A percentile compares a stretch with the other conserved stretches of the same genome.
Evolutionary conservation across 2,329 filamentous ascomycete genomes (phyloP).

Genomic region (Trichoderma sp.): DNA sequence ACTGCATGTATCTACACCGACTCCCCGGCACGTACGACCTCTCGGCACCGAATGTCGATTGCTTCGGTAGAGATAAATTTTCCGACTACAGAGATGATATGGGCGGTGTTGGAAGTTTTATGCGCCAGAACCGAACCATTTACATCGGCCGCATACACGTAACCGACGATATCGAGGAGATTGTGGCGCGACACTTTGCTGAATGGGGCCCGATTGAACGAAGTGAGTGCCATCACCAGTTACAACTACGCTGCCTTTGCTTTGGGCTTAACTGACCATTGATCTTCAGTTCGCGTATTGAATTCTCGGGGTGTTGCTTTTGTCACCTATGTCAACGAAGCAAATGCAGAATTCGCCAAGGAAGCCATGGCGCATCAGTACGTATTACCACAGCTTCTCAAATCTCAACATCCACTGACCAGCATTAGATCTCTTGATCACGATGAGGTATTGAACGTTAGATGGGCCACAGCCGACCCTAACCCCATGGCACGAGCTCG

Average conservation of each 20-base stretch:
- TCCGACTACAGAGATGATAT: conserved; percentile 95
- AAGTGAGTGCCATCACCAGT: conserved; percentile 38
- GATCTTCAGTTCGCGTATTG: conserved; percentile 64
- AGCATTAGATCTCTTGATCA: conserved; percentile 66
- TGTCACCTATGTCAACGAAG: conserved; percentile 89
- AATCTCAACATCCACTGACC: neutral
- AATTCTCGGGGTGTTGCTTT: conserved; percentile 90
- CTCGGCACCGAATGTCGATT: conserved; percentile 92
- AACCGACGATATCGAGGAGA: conserved; percentile 93
- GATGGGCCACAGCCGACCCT: conserved; percentile 95
- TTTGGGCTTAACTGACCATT: neutral
- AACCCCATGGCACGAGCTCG: conserved; percentile 93
- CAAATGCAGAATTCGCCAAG: conserved; percentile 86
- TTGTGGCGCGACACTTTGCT: conserved; percentile 89
- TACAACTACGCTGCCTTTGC: neutral
- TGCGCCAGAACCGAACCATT: conserved; percentile 88
- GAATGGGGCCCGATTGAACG: conserved; percentile 96
- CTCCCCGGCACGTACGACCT: conserved; percentile 83
- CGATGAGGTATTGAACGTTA: conserved; percentile 87
- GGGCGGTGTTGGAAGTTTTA: conserved; percentile 93
- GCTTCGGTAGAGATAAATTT: conserved; percentile 85
- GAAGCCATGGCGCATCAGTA: conserved; percentile 92
- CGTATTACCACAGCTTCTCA: neutral
- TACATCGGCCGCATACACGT: conserved; percentile 95
- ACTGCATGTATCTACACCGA: conserved; percentile 92